Base-by-base conservation (phyloP, 176 grass and related monocot genomes). In the Bonia amplexicaulis region DNA sequence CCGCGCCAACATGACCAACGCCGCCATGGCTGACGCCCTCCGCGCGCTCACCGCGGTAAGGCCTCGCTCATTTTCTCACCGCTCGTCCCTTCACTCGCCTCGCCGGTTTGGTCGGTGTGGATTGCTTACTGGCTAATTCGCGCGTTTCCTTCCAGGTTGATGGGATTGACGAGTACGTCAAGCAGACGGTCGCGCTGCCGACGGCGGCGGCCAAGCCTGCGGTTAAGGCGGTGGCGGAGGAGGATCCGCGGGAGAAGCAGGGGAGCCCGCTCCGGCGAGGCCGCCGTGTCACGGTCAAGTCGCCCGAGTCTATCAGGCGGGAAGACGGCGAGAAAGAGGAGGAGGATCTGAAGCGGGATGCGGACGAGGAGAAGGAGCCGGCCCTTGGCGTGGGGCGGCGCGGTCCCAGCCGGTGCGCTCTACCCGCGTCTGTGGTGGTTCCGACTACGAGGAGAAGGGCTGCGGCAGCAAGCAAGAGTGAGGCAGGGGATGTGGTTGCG, bases 21-120 rank as follows among this genome's bases (percentile, higher is more conserved):
- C 61, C 60, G 96, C 89, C 96, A 95, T 95, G 93, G 91, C 89
- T 33, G 93, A 93, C 44, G 91, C 96, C 78, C 93, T 98, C 76
- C n/a, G 74, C 35, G 83, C 83, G 57, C 96, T 98, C 53, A 44
- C 87, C 29, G 37, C 12, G 31, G 93, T 95, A 84, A 70, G 75
- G 9, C n/a, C 49, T 71, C 14, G 2, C 26, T 20, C 22, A 1
- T 12, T 46, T 46, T 46, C 16, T 49, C 25, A 37, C 54, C 20
- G 20, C 20, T 20, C 37, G n/a, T 31, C 68, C 1, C 6, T 31
- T 62, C 54, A n/a, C 54, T 37, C n/a, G 5, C 12, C 13, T 23
- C 19, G 4, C 8, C 6, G 0, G 41, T 48, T 71, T 3, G 23
- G 13, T 9, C 22, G 12, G 7, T 10, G 22, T 26, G 7, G 23